Evolutionary conservation across 768 basidiomycete species (phyloP).

Genomic region (Suillus weaverae): DNA sequence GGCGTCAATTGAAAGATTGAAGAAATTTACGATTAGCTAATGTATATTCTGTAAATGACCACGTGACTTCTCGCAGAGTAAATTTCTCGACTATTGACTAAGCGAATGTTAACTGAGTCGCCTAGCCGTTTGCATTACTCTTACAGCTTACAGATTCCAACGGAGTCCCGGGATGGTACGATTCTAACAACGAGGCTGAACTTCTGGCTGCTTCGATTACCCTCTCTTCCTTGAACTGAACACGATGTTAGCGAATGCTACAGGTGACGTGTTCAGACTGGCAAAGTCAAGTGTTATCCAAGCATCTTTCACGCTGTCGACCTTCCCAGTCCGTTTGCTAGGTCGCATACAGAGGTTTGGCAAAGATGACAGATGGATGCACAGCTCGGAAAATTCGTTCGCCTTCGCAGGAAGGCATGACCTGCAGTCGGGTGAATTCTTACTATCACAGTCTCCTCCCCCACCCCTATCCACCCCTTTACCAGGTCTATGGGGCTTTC

Average conservation of each 20-base stretch:
- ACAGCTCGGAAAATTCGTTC: conserved; percentile 15
- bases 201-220: not conserved
- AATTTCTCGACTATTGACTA: conserved; percentile 20
- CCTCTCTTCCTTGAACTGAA: not conserved
- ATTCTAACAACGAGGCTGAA: conserved; percentile 1
- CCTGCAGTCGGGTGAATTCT: conserved; percentile 4
- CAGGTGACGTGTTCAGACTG: not conserved
- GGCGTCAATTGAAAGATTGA: not conserved
- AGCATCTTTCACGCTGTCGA: conserved; percentile 30
- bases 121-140: not conserved
- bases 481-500: conserved; percentile 69
- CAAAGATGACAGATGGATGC: conserved; percentile 39
- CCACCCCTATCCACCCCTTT: conserved; percentile 27
- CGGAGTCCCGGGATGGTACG: not conserved
- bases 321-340: conserved; percentile 42
- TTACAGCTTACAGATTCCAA: not conserved
- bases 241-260: conserved; percentile 3
- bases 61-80: too few species aligned
- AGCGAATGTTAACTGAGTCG: conserved; percentile 6
- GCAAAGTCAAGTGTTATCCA: not conserved
- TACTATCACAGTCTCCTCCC: conserved; percentile 11
- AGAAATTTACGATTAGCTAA: too few species aligned
- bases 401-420: conserved; percentile 7
- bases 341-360: conserved; percentile 39
- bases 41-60: too few species aligned